Evolutionary conservation across 2,329 filamentous ascomycete species (phyloP), one percentile per base, ranked within the genome.

Genomic region (Monilinia fructicola): DNA sequence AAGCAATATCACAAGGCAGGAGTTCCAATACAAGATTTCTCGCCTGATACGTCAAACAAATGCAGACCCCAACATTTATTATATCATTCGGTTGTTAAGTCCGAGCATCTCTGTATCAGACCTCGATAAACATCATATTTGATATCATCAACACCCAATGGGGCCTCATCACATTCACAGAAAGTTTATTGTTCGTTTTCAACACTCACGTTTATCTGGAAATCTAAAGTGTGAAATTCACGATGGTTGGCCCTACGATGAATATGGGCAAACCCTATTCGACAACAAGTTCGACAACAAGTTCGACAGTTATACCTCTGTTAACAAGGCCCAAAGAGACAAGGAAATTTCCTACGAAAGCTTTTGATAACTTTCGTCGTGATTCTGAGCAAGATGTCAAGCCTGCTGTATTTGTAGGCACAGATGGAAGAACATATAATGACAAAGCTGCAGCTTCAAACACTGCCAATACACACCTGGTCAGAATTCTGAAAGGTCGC

Each of bases 401-500:
- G n/a, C 62, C 68, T 23, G 64, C 72, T 1, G 26, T 60, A 9
- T 53, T 63, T 5, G 48, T 71, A 4, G 71, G 70, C n/a, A 67
- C 70, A 23, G 58, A 74, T 71, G 74, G 75, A 11, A 67, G 72
- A n/a, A 79, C 80, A n/a, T 88, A 84, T 76, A 84, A 92, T 74
- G 79, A 91, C 71, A 89, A 93, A 76, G 78, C 78, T 55, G 86
- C 85, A 0, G 84, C 83, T 0, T 79, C 80, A 31, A 83, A 83
- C 65, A 93, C 92, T 1, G 90, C 91, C 12, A 84, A 89, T 70
- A 89, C 91, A 55, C 87, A 89, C 7, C 82, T 98, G 60, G 86
- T 90, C 56, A 84, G 92, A 74, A 89, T 87, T 77, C 79, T 96
- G 72, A 95, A 95, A 79, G 88, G 89, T 42, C 84, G 93, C 52